Conservation (phyloP, 768 basidiomycete species). For the Dictyophora rubrovolvata region DNA sequence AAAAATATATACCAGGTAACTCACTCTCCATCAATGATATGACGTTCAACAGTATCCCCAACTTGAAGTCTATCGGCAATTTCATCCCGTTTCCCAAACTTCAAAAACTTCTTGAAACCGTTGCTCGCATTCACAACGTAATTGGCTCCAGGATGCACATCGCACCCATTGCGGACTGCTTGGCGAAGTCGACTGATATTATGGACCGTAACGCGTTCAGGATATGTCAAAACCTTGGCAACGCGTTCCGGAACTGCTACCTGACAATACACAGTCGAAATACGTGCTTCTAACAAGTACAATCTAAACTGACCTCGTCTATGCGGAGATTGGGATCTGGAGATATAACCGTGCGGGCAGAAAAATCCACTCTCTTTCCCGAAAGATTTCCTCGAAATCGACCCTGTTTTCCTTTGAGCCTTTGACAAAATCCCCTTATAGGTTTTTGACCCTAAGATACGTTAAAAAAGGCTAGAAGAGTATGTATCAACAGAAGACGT, state of each 20-base stretch:
- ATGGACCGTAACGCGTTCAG: constrained; percentile 86
- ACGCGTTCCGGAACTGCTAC: constrained; percentile 93
- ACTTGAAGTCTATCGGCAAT: constrained; percentile 75
- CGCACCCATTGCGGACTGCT: constrained; percentile 81
- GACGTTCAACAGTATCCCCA: constrained; percentile 91
- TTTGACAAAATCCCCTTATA: constrained; percentile 94
- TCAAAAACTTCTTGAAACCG: constrained; percentile 77
- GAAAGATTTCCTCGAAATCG: constrained; percentile 97
- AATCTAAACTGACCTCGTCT: constrained; percentile 54
- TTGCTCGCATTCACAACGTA: constrained; percentile 77
- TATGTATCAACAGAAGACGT: constrained; percentile 1
- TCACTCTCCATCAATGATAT: constrained; percentile 85
- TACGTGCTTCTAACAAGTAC: not conserved
- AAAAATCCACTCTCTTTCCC: constrained; percentile 98
- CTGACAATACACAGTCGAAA: constrained; percentile 11
- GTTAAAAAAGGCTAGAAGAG: not conserved
- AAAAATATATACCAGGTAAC: constrained; percentile 13
- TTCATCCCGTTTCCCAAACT: constrained; percentile 71
- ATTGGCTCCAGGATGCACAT: constrained; percentile 91
- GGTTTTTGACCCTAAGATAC: constrained; percentile 64
- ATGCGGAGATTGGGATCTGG: constrained; percentile 98
- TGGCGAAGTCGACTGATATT: constrained; percentile 70
- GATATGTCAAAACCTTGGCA: constrained; percentile 90
- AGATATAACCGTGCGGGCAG: constrained; percentile 95
- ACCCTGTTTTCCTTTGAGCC: constrained; percentile 97